A percentile compares a stretch with the other conserved stretches of the same genome.
phyloP scores from a whole-genome alignment of 176 grass and related monocot genomes.

The Ananas comosus region DNA sequence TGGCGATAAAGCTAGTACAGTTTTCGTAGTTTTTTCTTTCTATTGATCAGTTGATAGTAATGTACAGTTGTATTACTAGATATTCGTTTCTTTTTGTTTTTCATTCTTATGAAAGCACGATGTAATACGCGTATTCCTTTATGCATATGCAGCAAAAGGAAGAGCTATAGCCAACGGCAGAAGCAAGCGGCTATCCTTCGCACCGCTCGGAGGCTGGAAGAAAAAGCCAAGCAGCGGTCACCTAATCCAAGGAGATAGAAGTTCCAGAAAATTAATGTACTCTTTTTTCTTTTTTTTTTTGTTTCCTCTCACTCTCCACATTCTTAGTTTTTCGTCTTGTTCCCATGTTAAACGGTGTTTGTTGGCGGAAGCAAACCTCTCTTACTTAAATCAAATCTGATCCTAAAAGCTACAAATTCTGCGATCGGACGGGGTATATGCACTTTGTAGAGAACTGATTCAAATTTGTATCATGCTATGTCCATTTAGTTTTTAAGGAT shows the following conservation, averaged over 20 bases:
- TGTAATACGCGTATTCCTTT: slow-evolving; percentile 13
- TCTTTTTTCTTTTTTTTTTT: neutral
- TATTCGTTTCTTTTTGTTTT: neutral
- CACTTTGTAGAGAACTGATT: neutral
- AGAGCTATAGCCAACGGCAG: slow-evolving; percentile 39
- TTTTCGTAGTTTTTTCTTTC: neutral
- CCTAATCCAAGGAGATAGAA: neutral
- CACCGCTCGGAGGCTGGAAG: slow-evolving; percentile 36
- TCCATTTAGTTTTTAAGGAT: no score
- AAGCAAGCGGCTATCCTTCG: slow-evolving; percentile 54
- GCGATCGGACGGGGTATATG: neutral
- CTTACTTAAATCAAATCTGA: neutral
- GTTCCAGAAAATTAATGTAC: neutral
- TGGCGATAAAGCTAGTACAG: neutral
- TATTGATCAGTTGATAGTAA: neutral
- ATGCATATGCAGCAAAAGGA: slow-evolving; percentile 64
- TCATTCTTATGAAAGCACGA: neutral
- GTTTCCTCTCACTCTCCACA: neutral
- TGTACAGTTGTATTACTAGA: neutral
- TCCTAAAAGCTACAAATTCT: no score
- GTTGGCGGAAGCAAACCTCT: neutral
- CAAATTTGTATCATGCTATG: no score
- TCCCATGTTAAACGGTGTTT: neutral
- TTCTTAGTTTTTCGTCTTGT: neutral
- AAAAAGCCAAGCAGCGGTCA: slow-evolving; percentile 26